Evolutionary conservation across 164 flowering plant genomes (phyloP).

Genomic region (Piper longum): DNA sequence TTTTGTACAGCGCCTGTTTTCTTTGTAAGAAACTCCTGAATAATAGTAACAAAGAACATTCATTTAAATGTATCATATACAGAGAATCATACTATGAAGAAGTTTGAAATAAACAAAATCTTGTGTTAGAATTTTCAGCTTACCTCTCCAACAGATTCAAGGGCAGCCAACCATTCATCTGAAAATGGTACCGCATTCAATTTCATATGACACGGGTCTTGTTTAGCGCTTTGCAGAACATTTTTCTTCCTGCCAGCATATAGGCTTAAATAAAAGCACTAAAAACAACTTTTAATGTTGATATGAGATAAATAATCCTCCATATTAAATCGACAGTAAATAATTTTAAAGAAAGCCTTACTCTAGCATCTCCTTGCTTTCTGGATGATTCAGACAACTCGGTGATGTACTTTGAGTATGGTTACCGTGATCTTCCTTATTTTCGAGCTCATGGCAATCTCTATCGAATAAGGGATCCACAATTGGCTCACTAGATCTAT

Average conservation of each 20-base stretch:
- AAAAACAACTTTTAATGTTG: background rate
- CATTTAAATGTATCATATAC: background rate
- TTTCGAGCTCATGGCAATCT: background rate
- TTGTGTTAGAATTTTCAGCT: conserved; percentile 1
- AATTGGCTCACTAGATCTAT: background rate
- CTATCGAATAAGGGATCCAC: background rate
- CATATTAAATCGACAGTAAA: too few relatives aligned
- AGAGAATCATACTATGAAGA: too few relatives aligned
- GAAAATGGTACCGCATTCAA: conserved; percentile 71
- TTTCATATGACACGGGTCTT: conserved; percentile 15
- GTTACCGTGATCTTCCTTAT: conserved; percentile 6
- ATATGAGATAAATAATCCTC: too few relatives aligned
- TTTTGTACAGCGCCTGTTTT: conserved; percentile 90
- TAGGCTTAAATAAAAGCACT: background rate
- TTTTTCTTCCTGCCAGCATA: conserved; percentile 26
- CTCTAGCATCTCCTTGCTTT: conserved; percentile 4
- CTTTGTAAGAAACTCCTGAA: conserved; percentile 65
- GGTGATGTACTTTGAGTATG: conserved; percentile 8
- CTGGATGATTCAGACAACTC: background rate
- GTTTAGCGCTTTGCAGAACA: conserved; percentile 14
- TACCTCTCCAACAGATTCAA: conserved; percentile 98
- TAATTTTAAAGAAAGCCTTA: background rate
- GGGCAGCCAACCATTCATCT: conserved; percentile 92
- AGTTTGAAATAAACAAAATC: too few relatives aligned
- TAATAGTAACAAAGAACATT: background rate